Evolutionary conservation across 2,329 filamentous ascomycete species (phyloP).

Genomic region (Seiridium cupressi): DNA sequence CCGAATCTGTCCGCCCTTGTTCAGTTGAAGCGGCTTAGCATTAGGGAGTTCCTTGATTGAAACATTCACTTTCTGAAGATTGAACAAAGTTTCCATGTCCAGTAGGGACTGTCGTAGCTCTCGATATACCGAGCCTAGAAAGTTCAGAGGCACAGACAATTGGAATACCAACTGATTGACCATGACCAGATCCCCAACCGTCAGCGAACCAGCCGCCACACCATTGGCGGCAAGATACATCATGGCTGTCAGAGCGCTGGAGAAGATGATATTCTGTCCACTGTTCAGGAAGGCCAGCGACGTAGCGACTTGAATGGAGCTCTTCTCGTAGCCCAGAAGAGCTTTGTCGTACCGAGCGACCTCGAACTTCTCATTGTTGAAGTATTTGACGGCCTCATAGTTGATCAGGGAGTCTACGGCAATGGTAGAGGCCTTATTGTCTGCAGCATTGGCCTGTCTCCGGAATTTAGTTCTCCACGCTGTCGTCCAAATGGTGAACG

Average conservation of each 20-base stretch:
- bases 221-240: constrained; percentile 96
- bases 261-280: constrained; percentile 97
- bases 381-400: constrained; percentile 99
- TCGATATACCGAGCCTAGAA: constrained; percentile 95
- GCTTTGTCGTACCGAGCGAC: constrained; percentile 87
- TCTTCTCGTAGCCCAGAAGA: constrained; percentile 81
- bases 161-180: constrained; percentile 99
- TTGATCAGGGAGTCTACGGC: constrained; percentile 97
- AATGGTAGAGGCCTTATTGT: constrained; percentile 92
- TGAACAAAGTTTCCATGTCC: constrained; percentile 99
- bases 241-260: constrained; percentile 88
- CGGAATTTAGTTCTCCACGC: constrained; percentile 97
- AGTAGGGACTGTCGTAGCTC: constrained; percentile 91
- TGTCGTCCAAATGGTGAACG: constrained; percentile 96
- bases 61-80: constrained; percentile 93
- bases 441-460: constrained; percentile 90
- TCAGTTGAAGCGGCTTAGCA: constrained; percentile 70
- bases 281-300: constrained; percentile 91
- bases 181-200: constrained; percentile 96
- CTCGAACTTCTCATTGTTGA: constrained; percentile 98
- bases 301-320: constrained; percentile 94
- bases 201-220: constrained; percentile 76
- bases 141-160: constrained; percentile 94
- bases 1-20: constrained; percentile 79
- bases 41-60: constrained; percentile 74